Conservation (phyloP, 768 basidiomycete genomes). For the Amanita rimosa region DNA sequence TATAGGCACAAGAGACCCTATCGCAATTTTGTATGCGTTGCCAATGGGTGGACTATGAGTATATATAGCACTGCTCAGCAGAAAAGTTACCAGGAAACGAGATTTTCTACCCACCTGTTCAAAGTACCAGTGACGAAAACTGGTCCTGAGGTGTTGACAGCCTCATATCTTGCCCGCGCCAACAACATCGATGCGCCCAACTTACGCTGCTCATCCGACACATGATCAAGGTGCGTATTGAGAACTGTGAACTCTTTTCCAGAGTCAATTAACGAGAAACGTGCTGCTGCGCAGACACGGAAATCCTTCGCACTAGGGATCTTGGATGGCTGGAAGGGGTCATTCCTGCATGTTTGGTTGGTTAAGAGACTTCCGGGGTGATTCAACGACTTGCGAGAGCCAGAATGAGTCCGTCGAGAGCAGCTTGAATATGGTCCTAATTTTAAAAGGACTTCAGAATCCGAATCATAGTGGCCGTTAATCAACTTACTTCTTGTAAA, state of each 20-base stretch:
- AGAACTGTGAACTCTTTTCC: slow-evolving; percentile 25
- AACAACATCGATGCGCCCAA: slow-evolving; percentile 44
- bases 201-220: slow-evolving; percentile 37
- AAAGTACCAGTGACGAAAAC: slow-evolving; percentile 45
- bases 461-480: background rate
- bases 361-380: background rate
- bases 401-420: slow-evolving; percentile 39
- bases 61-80: too few relatives aligned
- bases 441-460: background rate
- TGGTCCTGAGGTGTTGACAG: slow-evolving; percentile 21
- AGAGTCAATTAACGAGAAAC: slow-evolving; percentile 17
- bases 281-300: slow-evolving; percentile 34
- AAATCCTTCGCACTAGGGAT: slow-evolving; percentile 40
- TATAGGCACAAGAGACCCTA: slow-evolving; percentile 26
- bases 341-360: slow-evolving; percentile 18
- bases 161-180: slow-evolving; percentile 37
- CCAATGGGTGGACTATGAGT: slow-evolving; percentile 19
- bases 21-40: slow-evolving; percentile 40
- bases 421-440: slow-evolving; percentile 23
- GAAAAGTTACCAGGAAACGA: background rate
- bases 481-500: slow-evolving; percentile 33
- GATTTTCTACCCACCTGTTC: slow-evolving; percentile 22
- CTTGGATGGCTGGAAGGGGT: slow-evolving; percentile 35
- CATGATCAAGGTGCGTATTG: slow-evolving; percentile 46
- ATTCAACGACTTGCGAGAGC: slow-evolving; percentile 33